phyloP scores from a whole-genome alignment of 2,329 filamentous ascomycete genomes.

The Botrytis tulipae region DNA sequence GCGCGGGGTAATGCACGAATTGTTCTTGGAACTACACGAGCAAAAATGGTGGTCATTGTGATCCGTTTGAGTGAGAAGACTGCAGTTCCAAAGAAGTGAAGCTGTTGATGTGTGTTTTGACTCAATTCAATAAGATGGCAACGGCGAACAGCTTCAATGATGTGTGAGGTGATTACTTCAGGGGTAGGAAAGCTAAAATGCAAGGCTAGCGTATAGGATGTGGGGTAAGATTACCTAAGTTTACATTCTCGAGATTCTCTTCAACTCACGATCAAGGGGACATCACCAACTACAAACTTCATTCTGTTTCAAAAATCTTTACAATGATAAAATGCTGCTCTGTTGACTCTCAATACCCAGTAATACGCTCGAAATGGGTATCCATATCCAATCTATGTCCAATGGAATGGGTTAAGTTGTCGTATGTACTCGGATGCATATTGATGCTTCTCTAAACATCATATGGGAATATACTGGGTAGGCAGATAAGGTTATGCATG shows the following conservation, averaged over 20 bases:
- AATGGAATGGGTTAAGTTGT: neutral
- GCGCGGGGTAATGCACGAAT: conserved; percentile 1
- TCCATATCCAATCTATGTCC: neutral
- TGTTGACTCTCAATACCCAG: neutral
- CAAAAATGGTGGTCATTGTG: neutral
- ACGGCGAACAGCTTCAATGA: no score
- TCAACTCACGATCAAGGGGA: neutral
- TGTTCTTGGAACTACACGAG: neutral
- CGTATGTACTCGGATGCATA: neutral
- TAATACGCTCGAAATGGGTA: neutral
- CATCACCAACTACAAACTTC: neutral
- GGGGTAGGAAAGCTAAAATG: neutral
- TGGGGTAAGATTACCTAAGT: neutral
- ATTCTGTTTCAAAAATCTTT: neutral
- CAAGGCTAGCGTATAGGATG: neutral
- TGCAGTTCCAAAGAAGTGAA: neutral
- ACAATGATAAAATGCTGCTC: neutral
- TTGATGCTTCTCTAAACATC: neutral
- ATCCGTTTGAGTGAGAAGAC: neutral
- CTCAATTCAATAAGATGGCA: neutral
- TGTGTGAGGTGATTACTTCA: neutral
- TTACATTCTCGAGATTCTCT: neutral
- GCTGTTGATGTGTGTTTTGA: neutral
- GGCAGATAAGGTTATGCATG: no score
- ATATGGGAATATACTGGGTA: no score